phyloP scores from a whole-genome alignment of 495 filamentous ascomycete genomes.

The Penicillium coffeae region DNA sequence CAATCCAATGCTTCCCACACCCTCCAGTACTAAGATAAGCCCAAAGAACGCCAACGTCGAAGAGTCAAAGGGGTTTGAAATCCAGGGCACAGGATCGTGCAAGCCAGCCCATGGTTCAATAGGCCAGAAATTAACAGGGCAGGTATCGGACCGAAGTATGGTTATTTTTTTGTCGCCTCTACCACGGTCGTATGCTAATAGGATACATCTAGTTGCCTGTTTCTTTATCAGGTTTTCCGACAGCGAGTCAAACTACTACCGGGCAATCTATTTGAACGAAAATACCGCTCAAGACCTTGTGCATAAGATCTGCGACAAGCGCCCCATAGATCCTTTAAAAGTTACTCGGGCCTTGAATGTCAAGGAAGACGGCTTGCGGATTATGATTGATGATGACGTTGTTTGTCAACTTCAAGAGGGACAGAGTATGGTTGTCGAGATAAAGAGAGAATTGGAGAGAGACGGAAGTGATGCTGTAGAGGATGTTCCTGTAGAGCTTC shows the following conservation, averaged over 20 bases:
- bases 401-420: not conserved
- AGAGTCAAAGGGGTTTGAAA: too few relatives aligned
- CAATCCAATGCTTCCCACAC: not conserved
- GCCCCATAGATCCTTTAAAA: not conserved
- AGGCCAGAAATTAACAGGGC: too few relatives aligned
- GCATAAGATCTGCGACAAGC: not conserved
- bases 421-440: not conserved
- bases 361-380: not conserved
- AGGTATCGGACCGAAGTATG: too few relatives aligned
- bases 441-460: not conserved
- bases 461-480: not conserved
- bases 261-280: not conserved
- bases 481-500: too few relatives aligned
- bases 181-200: too few relatives aligned
- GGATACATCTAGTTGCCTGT: not conserved
- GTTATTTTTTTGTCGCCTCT: too few relatives aligned
- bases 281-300: not conserved
- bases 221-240: not conserved
- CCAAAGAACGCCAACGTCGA: too few relatives aligned
- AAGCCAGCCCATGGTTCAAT: too few relatives aligned
- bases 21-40: too few relatives aligned
- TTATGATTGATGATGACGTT: not conserved
- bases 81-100: too few relatives aligned
- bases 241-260: not conserved
- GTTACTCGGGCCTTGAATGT: not conserved